Evolutionary conservation across 345 rosid species (phyloP), one percentile per base, ranked within the genome.

Genomic region (Hibiscus syriacus): DNA sequence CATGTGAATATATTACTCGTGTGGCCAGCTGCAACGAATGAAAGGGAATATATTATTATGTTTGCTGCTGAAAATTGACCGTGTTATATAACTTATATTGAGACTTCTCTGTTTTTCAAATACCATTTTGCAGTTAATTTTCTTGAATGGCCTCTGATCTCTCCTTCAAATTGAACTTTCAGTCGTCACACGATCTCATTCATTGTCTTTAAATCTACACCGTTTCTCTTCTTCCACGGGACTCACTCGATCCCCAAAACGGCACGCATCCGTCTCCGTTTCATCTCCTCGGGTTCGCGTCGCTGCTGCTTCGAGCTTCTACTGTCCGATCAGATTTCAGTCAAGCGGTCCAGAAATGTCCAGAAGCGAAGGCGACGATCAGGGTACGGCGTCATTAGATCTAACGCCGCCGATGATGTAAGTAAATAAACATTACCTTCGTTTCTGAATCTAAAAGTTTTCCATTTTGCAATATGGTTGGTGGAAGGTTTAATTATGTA

Each of bases 381-480:
- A 55, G 74, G 45, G 32, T 70, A 43, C 30, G 62, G 57, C 43
- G 38, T 48, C 76, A 54, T 82, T 25, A 73, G 13, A 26, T 76
- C 77, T 67, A 70, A 70, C 43, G 89, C 90, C 56, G 74, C 79
- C 55, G 88, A 78, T 74, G 92, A 77, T 70, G 95, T 87, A 23
- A 39, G 66, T 39, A 23, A 62, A 6, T 8, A 5, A 22, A 32
- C 13, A 32, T 9, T n/a, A 12, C 30, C 17, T 3, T 30, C 5
- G 38, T 57, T 57, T 57, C 43, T 26, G 0, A 2, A n/a, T 3
- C n/a, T n/a, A n/a, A n/a, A n/a, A n/a, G n/a, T 32, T 32, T 32
- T 6, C 7, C 36, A 0, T 32, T 32, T 6, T 0, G 7, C 36
- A 32, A 5, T 32, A 32, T 32, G 7, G 7, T 5, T 5, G 0